phyloP scores from a whole-genome alignment of 495 filamentous ascomycete species.

The Penicillium paradoxum region DNA sequence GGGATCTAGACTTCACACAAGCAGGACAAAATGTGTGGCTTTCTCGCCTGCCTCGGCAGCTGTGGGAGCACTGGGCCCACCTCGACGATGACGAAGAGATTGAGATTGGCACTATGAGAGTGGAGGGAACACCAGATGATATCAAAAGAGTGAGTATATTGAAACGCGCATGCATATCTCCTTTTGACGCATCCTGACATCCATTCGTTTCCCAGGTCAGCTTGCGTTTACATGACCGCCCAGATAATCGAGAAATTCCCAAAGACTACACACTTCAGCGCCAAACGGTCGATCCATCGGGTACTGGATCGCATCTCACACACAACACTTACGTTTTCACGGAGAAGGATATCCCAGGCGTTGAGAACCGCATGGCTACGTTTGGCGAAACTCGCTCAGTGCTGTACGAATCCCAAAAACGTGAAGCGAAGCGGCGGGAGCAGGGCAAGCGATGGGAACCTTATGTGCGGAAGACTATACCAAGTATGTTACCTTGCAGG shows the following conservation, averaged over 20 bases:
- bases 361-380: conserved; percentile 38
- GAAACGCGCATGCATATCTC: neutral
- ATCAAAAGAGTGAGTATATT: conserved; percentile 42
- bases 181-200: neutral
- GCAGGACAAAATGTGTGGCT: conserved; percentile 60
- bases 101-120: conserved; percentile 71
- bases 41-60: conserved; percentile 66
- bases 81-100: conserved; percentile 58
- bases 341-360: conserved; percentile 28
- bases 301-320: conserved; percentile 41
- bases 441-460: conserved; percentile 60
- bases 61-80: conserved; percentile 66
- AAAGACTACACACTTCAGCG: conserved; percentile 77
- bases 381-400: conserved; percentile 45
- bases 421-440: conserved; percentile 43
- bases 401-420: conserved; percentile 44
- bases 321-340: conserved; percentile 69
- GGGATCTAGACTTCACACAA: conserved; percentile 72
- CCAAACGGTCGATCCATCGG: conserved; percentile 42
- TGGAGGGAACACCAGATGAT: conserved; percentile 52
- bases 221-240: conserved; percentile 49
- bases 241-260: conserved; percentile 61
- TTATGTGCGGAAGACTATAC: conserved; percentile 72
- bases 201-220: conserved; percentile 33
- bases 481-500: conserved; percentile 52